Conservation (phyloP, 257 asterid genomes). For the Forsythia suspensa region DNA sequence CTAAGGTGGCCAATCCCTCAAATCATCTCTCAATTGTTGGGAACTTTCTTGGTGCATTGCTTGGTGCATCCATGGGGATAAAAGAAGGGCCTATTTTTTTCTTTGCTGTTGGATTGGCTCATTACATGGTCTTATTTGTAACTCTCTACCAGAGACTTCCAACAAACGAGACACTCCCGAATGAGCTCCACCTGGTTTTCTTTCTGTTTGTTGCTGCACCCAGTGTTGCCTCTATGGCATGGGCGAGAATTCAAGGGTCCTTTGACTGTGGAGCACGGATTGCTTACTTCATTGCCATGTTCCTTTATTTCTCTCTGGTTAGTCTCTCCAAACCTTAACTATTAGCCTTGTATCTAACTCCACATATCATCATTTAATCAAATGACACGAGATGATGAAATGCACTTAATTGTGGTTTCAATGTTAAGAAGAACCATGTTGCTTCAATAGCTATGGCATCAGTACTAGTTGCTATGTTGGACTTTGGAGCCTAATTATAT, state of each 20-base stretch:
- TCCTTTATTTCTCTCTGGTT: slow-evolving; percentile 86
- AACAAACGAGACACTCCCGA: slow-evolving; percentile 83
- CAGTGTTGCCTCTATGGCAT: slow-evolving; percentile 89
- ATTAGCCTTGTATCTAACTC: background rate
- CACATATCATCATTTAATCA: background rate
- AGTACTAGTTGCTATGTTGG: no score
- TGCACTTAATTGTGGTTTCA: no score
- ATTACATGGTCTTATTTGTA: slow-evolving; percentile 73
- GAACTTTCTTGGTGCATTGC: slow-evolving; percentile 84
- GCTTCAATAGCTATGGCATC: no score
- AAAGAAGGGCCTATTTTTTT: slow-evolving; percentile 88
- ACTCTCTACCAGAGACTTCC: slow-evolving; percentile 95
- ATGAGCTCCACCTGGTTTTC: slow-evolving; percentile 93
- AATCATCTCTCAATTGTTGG: slow-evolving; percentile 80
- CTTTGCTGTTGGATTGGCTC: slow-evolving; percentile 93
- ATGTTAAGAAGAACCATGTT: no score
- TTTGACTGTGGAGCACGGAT: slow-evolving; percentile 70
- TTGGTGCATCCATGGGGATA: slow-evolving; percentile 87
- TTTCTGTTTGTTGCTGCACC: slow-evolving; percentile 93
- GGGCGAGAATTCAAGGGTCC: slow-evolving; percentile 81
- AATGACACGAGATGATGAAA: no score
- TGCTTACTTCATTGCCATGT: slow-evolving; percentile 79
- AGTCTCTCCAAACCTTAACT: slow-evolving; percentile 6
- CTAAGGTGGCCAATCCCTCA: slow-evolving; percentile 91
- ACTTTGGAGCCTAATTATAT: no score